These are phyloP conservation scores for Anethum foeniculum DNA, from an alignment of 140 eudicot genomes.

Conservation along the genomic window DNA sequence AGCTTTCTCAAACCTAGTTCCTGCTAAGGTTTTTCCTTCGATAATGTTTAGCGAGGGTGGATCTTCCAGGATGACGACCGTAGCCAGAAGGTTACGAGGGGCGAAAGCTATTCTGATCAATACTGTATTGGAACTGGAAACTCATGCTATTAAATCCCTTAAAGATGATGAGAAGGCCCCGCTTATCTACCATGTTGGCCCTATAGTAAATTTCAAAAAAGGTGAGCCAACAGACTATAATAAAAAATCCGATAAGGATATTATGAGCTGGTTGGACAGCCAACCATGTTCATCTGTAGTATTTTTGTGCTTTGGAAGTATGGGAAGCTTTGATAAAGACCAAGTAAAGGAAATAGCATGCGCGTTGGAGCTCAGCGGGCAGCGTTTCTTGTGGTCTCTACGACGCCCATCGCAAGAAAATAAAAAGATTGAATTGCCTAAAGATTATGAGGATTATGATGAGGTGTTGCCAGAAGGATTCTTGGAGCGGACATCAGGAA, in stretches of 20 bases:
- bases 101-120: slow-evolving; percentile 29
- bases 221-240: not conserved
- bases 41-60: slow-evolving; percentile 10
- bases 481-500: not conserved
- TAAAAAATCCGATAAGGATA: not conserved
- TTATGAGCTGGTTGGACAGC: not conserved
- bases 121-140: slow-evolving; percentile 26
- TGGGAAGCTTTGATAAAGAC: not conserved
- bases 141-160: slow-evolving; percentile 12
- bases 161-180: slow-evolving; percentile 7
- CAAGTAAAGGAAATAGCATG: not conserved
- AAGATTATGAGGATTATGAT: not conserved
- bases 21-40: slow-evolving; percentile 23
- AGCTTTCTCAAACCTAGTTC: slow-evolving; percentile 18
- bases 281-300: not conserved
- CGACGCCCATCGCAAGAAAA: not conserved
- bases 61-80: not conserved
- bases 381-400: slow-evolving; percentile 4
- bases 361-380: not conserved
- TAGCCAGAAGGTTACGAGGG: slow-evolving; percentile 3
- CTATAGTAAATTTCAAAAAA: slow-evolving; percentile 16
- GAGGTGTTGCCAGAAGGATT: slow-evolving; percentile 13
- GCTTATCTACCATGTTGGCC: slow-evolving; percentile 23
- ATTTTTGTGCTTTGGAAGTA: slow-evolving; percentile 1
- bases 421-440: not conserved